Evolutionary conservation across 352 stramenopile genomes (phyloP), one percentile per base, ranked within the genome.

Genomic region (Pythium phragmitis): DNA sequence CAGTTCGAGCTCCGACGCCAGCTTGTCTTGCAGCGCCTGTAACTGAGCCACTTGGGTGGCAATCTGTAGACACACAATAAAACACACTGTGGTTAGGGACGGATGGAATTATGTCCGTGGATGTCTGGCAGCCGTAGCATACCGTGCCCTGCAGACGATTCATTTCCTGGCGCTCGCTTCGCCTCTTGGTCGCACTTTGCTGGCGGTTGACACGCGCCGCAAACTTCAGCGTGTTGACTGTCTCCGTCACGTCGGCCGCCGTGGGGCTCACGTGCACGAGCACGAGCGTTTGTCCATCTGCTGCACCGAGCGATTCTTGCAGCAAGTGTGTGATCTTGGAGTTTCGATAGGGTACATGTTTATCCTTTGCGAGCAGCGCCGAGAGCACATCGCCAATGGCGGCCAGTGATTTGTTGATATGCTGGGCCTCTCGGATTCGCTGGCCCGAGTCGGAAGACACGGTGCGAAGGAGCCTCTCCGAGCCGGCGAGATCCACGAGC

Each of bases 271-370:
- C 79, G 41, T 93, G 85, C 2, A 91, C 75, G 3, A 93, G 56
- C 55, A 93, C 59, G 23, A 93, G 59, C 41, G 76, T 78, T 23
- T 76, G 74, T 50, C 69, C 84, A 28, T 75, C 57, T 2, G 67
- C 43, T 14, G 65, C 73, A 9, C 77, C 76, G 12, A 93, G 59
- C 30, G 82, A 89, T 45, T 93, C 83, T 56, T 94, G 87, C 30
- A 96, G 69, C 61, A 96, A 60, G 60, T 93, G 82, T 19, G 87
- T 96, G 23, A 96, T 77, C 69, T 96, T 96, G 12, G 83, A 89
- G 56, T 96, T 94, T 13, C 87, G 75, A 57, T 87, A 96, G 49
- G 85, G 86, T 3, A 96, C 76, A 65, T 94, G 84, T 26, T 92
- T 91, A 21, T 95, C 84, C 67, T 89, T 90, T 2, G 80, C 78